Evolutionary conservation across 2,329 filamentous ascomycete genomes (phyloP).

Genomic region (Pyricularia pennisetigena): DNA sequence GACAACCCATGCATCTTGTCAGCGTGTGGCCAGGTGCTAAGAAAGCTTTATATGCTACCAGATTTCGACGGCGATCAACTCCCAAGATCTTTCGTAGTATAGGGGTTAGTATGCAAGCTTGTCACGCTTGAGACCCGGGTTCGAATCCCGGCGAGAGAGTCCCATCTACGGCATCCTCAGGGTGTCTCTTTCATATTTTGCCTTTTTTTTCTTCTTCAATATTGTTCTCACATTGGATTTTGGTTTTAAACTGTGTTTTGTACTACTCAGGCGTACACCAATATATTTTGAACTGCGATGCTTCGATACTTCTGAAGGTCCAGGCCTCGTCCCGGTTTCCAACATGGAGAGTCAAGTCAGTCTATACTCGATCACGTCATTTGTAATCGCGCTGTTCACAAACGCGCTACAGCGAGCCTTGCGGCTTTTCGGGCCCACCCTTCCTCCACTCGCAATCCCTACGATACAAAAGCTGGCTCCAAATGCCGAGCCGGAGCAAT

Average conservation of each 20-base stretch:
- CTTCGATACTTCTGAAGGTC: too few species aligned
- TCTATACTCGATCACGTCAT: background rate
- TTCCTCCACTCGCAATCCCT: background rate
- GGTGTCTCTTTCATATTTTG: too few species aligned
- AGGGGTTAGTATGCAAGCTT: background rate
- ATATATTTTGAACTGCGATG: too few species aligned
- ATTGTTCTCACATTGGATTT: too few species aligned
- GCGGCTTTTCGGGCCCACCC: background rate
- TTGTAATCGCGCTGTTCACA: background rate
- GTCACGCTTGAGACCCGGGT: slow-evolving; percentile 1
- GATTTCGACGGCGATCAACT: background rate
- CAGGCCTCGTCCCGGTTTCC: background rate
- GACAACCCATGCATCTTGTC: too few species aligned
- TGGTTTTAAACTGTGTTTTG: too few species aligned
- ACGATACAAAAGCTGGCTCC: background rate
- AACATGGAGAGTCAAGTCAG: background rate
- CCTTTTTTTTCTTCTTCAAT: too few species aligned
- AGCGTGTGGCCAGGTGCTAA: too few species aligned
- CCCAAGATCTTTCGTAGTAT: slow-evolving; percentile 1
- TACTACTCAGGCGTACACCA: too few species aligned
- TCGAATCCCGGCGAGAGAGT: background rate
- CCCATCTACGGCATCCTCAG: background rate
- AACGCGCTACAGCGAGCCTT: background rate
- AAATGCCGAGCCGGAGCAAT: background rate
- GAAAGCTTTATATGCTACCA: background rate